Conservation (phyloP, 805 yeast species). For the Sporopachydermia lactativora region DNA sequence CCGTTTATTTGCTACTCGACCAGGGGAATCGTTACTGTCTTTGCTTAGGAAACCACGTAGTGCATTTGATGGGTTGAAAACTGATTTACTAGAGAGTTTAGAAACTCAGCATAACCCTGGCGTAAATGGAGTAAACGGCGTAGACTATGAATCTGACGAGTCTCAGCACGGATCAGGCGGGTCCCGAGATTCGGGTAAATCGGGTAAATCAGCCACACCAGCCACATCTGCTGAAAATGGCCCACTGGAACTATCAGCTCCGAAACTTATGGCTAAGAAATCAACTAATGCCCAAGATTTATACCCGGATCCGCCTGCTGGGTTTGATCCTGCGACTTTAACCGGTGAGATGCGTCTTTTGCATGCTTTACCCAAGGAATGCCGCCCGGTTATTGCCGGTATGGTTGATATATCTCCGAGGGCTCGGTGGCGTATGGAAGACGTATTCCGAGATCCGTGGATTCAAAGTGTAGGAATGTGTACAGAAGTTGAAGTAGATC, state of each 20-base stretch:
- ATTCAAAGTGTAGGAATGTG: slow-evolving; percentile 53
- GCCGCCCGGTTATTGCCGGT: slow-evolving; percentile 49
- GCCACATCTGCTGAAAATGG: slow-evolving; percentile 12
- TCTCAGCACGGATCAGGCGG: not conserved
- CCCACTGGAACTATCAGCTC: slow-evolving; percentile 5
- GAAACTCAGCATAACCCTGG: not conserved
- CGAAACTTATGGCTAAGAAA: slow-evolving; percentile 1
- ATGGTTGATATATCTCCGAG: slow-evolving; percentile 85
- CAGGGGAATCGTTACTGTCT: slow-evolving; percentile 53
- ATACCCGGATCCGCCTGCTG: slow-evolving; percentile 1
- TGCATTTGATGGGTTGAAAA: slow-evolving; percentile 15
- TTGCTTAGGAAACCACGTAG: slow-evolving; percentile 41
- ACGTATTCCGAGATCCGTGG: slow-evolving; percentile 65
- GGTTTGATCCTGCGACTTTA: slow-evolving; percentile 35
- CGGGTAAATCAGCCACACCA: slow-evolving; percentile 10
- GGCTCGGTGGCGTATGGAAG: slow-evolving; percentile 69
- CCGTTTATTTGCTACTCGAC: slow-evolving; percentile 66
- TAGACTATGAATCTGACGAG: slow-evolving; percentile 2
- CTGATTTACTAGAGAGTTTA: slow-evolving; percentile 3
- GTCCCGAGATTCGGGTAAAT: not conserved
- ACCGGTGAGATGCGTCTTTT: slow-evolving; percentile 62
- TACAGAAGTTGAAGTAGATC: slow-evolving; percentile 30
- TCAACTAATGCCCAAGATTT: not conserved
- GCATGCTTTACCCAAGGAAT: slow-evolving; percentile 56
- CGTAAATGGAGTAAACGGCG: not conserved